These are phyloP conservation scores for Coemansia sp. DNA, from an alignment of 192 early-diverging fungal genomes.

Conservation along the genomic window DNA sequence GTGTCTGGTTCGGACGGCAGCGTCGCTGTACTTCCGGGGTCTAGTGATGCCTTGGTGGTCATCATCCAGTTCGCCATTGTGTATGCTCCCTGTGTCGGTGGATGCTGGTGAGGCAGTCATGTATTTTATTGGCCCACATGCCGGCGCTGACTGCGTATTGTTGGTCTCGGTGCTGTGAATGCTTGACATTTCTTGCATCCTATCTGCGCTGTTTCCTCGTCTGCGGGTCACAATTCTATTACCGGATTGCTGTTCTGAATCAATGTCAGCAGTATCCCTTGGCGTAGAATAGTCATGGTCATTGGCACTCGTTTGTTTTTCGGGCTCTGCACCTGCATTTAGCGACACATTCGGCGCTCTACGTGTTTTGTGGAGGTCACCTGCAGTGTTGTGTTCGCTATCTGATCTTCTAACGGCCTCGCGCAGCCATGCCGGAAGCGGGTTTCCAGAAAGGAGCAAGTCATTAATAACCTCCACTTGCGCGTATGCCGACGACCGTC, in stretches of 20 bases:
- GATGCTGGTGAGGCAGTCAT: slow-evolving; percentile 17
- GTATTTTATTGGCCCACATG: slow-evolving; percentile 22
- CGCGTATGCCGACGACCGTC: not conserved
- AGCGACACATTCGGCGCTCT: not conserved
- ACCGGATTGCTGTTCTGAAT: not conserved
- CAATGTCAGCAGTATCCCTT: not conserved
- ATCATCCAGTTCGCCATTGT: not conserved
- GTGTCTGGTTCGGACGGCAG: not conserved
- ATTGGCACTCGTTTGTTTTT: not conserved
- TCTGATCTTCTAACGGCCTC: slow-evolving; percentile 16
- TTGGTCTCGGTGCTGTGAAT: slow-evolving; percentile 20
- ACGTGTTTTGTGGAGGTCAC: not conserved
- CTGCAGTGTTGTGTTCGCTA: not conserved
- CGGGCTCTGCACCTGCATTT: not conserved
- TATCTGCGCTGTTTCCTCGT: not conserved
- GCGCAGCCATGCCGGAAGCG: slow-evolving; percentile 35
- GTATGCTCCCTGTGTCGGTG: slow-evolving; percentile 6
- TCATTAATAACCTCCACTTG: slow-evolving; percentile 27
- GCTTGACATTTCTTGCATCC: slow-evolving; percentile 5
- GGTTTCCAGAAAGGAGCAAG: slow-evolving; percentile 35
- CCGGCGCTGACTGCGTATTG: slow-evolving; percentile 16
- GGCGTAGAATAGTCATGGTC: not conserved
- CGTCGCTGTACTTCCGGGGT: not conserved
- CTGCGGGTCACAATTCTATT: not conserved
- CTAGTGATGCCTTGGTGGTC: not conserved